Evolutionary conservation across 495 filamentous ascomycete genomes (phyloP), one percentile per base, ranked within the genome.

Genomic region (Xanthoparmelia taractica): DNA sequence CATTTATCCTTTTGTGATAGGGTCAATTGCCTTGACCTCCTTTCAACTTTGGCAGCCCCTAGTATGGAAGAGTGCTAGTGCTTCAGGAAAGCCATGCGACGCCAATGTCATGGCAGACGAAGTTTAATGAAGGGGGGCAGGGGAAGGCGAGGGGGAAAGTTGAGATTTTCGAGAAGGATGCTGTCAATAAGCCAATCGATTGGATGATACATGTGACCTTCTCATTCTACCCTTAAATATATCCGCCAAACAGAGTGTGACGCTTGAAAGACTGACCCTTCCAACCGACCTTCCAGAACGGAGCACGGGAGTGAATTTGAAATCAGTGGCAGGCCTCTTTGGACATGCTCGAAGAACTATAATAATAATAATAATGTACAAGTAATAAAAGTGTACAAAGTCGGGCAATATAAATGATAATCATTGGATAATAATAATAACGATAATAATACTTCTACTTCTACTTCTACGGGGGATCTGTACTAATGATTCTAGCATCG

Each of bases 191-290:
- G 50, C 15, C 6, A 54, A 8, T 23, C 11, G 50, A 54, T 54
- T 54, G 50, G 50, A 18, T 8, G 50, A 54, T 20, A 20, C 17
- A 20, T 0, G 20, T 10, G 50, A 54, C 50, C 50, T 31, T 54
- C 17, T 33, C 50, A 20, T 33, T 29, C 29, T 54, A 20, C 50
- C n/a, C n/a, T n/a, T n/a, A n/a, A n/a, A n/a, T n/a, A n/a, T n/a
- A 33, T 33, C 50, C 50, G 29, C 50, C 50, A 54, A 31, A 54
- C 50, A 54, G 29, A 54, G 6, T 31, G 50, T 54, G 50, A 54
- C 50, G 50, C 50, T 54, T 54, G 29, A 54, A 54, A 54, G 29
- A 33, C 29, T 8, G 25, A 31, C 6, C 13, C 31, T 52, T 25
- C 1, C n/a, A n/a, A n/a, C 29, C 23, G 25, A 31, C 6, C 13